Conservation (phyloP, 108 stramenopile genomes). For the Cylindrotheca fusiformis region DNA sequence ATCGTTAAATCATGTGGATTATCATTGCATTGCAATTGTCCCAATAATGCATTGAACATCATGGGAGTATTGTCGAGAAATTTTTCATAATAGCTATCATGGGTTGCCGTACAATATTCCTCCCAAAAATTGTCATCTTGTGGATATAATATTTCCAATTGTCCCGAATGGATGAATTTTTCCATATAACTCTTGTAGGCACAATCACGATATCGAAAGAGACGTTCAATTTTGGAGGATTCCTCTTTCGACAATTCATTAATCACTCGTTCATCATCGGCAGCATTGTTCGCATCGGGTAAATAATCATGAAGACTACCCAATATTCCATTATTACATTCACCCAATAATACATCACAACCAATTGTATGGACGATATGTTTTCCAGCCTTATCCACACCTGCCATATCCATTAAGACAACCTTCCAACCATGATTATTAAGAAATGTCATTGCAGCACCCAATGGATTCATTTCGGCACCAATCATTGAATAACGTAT, state of each 20-base stretch:
- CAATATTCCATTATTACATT: constrained; percentile 12
- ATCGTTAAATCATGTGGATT: neutral
- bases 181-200: constrained; percentile 16
- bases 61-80: neutral
- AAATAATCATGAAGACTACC: neutral
- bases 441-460: constrained; percentile 3
- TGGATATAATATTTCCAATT: neutral
- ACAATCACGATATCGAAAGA: constrained; percentile 21
- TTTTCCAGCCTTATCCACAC: constrained; percentile 4
- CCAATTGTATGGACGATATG: constrained; percentile 18
- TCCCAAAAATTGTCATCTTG: neutral
- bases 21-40: neutral
- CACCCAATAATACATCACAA: constrained; percentile 11
- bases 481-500: constrained; percentile 5
- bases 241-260: constrained; percentile 1
- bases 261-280: constrained; percentile 1
- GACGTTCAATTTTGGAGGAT: constrained; percentile 6
- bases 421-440: constrained; percentile 16
- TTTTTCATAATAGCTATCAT: neutral
- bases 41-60: neutral
- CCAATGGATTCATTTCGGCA: constrained; percentile 17
- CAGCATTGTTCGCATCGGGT: neutral
- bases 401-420: constrained; percentile 10
- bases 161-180: neutral
- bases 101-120: neutral